phyloP scores from a whole-genome alignment of 176 grass and related monocot species.

The Cenchrus purpureus region DNA sequence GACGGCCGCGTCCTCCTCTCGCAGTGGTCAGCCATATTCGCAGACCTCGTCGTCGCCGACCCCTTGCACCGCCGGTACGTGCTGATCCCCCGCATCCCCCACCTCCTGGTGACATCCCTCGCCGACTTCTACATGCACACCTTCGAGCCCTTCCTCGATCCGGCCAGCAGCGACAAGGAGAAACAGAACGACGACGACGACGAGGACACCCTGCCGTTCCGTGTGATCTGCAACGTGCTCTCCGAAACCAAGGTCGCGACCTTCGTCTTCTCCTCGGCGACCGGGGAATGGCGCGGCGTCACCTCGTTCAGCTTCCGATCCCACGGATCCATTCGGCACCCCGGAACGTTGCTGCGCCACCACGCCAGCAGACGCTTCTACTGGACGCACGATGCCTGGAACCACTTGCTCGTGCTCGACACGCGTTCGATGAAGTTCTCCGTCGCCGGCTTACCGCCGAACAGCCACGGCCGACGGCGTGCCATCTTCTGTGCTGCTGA shows the following conservation, averaged over 20 bases:
- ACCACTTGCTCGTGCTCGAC: slow-evolving; percentile 28
- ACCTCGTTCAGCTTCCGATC: neutral
- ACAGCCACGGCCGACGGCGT: no score
- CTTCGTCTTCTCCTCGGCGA: slow-evolving; percentile 18
- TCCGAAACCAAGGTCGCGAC: neutral
- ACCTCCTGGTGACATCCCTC: neutral
- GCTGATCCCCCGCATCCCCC: neutral
- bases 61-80: slow-evolving; percentile 4
- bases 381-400: neutral
- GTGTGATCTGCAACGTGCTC: slow-evolving; percentile 1
- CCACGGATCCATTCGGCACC: neutral
- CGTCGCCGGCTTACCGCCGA: neutral
- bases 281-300: neutral
- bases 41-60: neutral
- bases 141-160: slow-evolving; percentile 39
- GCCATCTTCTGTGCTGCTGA: slow-evolving; percentile 4
- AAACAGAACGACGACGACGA: neutral
- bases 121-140: neutral
- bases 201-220: neutral
- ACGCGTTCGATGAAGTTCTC: slow-evolving; percentile 10
- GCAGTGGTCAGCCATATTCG: no score
- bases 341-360: neutral
- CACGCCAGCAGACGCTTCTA: neutral
- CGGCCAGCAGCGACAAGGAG: neutral
- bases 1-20: neutral